Evolutionary conservation across 306 rosid genomes (phyloP), one percentile per base, ranked within the genome.

Genomic region (Bauhinia variegata): DNA sequence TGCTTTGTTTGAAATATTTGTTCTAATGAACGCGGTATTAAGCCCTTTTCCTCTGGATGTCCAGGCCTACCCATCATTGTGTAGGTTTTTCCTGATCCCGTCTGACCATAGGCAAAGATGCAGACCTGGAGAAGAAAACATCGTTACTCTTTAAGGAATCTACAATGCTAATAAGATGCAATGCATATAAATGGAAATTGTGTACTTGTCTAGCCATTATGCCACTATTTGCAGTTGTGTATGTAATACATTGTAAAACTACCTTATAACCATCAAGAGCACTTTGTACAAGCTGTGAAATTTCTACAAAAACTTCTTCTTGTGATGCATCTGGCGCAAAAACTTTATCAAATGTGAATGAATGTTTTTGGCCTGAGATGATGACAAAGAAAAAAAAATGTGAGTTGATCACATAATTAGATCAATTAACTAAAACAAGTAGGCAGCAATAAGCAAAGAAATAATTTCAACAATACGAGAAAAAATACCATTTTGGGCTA

Each of bases 181-280:
- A 39, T 64, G 50, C 46, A 57, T 37, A 64, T 38, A 50, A 63
- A 52, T 23, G 13, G 69, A 32, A 61, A 53, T n/a, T 37, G 56
- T 59, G n/a, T 17, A 33, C n/a, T 43, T 15, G 33, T 39, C 70
- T 19, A 44, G 55, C n/a, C 10, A 54, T 36, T 36, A 36, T 23
- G 10, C 51, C 17, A 41, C 7, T 23, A 55, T 33, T 55, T 3
- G 48, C 72, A 55, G 64, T 12, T 19, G 28, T 17, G 63, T 15
- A 34, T 64, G 59, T 43, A 70, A 49, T 38, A 12, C 30, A 19
- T 47, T 43, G 68, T 63, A 48, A 79, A 65, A 83, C 81, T 78
- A 93, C 99, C 99, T 93, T 93, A 62, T 93, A 93, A 79, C 99
- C 99, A 77, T 93, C 97, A 30, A 93, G 95, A 66, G 99, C 99